Percentiles rank a stretch among this genome's conserved stretches.
phyloP scores from a whole-genome alignment of 2,329 filamentous ascomycete species.

The Monosporascus sp. region DNA sequence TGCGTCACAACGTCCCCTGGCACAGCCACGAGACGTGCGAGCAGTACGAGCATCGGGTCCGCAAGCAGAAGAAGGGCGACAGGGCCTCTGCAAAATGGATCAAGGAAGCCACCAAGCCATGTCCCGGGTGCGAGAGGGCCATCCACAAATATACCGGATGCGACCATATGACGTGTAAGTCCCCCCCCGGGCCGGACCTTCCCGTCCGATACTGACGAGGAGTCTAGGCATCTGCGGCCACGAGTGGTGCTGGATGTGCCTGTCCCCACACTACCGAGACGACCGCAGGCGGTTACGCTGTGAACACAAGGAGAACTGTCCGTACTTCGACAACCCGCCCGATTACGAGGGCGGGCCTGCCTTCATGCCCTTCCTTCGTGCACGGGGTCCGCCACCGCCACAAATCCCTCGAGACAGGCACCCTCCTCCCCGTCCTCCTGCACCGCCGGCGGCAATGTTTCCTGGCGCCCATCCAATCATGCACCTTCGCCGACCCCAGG shows the following conservation, averaged over 20 bases:
- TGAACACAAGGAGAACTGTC: conserved; percentile 25
- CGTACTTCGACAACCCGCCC: conserved; percentile 16
- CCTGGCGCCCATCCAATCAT: background rate
- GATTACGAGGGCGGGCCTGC: conserved; percentile 20
- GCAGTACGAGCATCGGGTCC: conserved; percentile 29
- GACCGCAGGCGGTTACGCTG: conserved; percentile 24
- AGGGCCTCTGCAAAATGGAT: conserved; percentile 29
- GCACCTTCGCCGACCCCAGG: background rate
- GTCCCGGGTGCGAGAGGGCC: conserved; percentile 29
- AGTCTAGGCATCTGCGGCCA: conserved; percentile 27
- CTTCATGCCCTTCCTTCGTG: conserved; percentile 11
- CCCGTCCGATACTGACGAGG: background rate
- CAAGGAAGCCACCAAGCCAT: conserved; percentile 27
- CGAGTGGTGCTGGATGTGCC: conserved; percentile 36
- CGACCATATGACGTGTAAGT: conserved; percentile 37
- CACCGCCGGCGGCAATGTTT: background rate
- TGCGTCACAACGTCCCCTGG: conserved; percentile 31
- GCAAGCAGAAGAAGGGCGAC: conserved; percentile 22
- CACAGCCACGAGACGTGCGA: conserved; percentile 32
- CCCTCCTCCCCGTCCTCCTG: background rate
- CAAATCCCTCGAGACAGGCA: background rate
- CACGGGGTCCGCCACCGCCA: background rate
- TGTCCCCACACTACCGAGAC: conserved; percentile 22
- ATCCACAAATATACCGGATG: conserved; percentile 33
- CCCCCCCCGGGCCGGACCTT: background rate